These are phyloP conservation scores for Melastoma candidum DNA, from an alignment of 441 rosid genomes.

Conservation along the genomic window DNA sequence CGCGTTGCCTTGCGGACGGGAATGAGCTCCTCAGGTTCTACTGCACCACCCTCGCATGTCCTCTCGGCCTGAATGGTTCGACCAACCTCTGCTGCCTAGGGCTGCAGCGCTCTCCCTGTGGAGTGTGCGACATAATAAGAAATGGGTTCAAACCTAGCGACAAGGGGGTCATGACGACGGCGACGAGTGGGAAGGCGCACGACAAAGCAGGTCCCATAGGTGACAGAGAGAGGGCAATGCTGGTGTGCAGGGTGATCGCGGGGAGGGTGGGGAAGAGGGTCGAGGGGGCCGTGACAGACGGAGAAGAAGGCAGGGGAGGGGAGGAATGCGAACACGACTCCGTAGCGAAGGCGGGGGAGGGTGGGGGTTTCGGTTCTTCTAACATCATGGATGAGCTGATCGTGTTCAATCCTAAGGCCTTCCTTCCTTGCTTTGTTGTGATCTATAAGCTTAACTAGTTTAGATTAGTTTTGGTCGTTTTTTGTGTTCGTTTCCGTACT, in stretches of 20 bases:
- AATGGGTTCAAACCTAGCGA: slow-evolving; percentile 38
- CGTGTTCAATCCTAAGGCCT: slow-evolving; percentile 54
- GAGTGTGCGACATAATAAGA: slow-evolving; percentile 49
- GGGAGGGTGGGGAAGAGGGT: slow-evolving; percentile 46
- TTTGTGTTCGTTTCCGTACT: too few relatives aligned
- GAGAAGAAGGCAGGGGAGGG: not conserved
- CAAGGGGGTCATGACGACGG: slow-evolving; percentile 60
- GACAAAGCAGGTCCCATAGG: slow-evolving; percentile 28
- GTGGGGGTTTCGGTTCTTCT: slow-evolving; percentile 21
- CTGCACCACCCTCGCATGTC: slow-evolving; percentile 47
- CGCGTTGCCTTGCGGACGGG: slow-evolving; percentile 77
- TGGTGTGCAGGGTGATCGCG: slow-evolving; percentile 69
- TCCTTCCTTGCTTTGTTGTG: slow-evolving; percentile 77
- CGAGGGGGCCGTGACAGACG: not conserved
- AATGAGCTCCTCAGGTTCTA: slow-evolving; percentile 76
- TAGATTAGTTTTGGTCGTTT: too few relatives aligned
- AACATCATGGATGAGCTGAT: slow-evolving; percentile 51
- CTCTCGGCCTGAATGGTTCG: slow-evolving; percentile 50
- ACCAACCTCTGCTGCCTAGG: slow-evolving; percentile 46
- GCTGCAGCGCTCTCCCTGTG: slow-evolving; percentile 28
- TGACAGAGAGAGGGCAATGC: slow-evolving; percentile 52
- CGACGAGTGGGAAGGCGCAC: slow-evolving; percentile 70
- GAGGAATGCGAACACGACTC: slow-evolving; percentile 48
- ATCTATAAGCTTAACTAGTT: slow-evolving; percentile 25
- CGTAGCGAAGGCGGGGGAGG: slow-evolving; percentile 34